Evolutionary conservation across 176 grass and related monocot species (phyloP), one percentile per base, ranked within the genome.

Genomic region (Paspalum notatum): DNA sequence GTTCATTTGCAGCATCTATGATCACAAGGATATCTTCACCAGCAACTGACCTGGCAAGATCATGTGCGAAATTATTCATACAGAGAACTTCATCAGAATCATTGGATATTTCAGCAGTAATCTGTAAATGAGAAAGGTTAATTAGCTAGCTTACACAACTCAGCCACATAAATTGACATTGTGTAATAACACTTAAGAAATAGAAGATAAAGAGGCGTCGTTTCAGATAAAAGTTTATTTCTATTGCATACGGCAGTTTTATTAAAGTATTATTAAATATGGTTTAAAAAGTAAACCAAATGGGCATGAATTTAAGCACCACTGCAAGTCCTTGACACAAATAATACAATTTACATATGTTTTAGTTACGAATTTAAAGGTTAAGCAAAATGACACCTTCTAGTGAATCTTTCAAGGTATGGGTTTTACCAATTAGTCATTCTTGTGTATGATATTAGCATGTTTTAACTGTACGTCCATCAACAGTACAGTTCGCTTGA

Each of bases 1-100:
- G 53, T 41, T 40, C 66, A 52, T 79, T 89, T 64, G 58, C 24
- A 51, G 72, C 53, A 74, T 92, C 82, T 51, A 92, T 67, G 71
- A 89, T 78, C 37, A 70, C 71, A 74, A 88, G 65, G 27, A 92
- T 79, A 76, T 92, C 82, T 82, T 92, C 86, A 75, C 86, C 72
- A 52, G 72, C 83, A 86, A 92, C 73, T 51, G 83, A 92, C 55
- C 90, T 92, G 78, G 86, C 86, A 62, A 92, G 90, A 79, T 89
- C 82, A 41, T 92, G 78, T 48, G 87, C 82, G 40, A 89, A 83
- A 65, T 83, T 71, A 83, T 89, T 68, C 90, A 89, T 85, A 25
- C 22, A 44, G 61, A 91, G 85, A 21, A 77, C 75, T 80, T 86
- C 81, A 52, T 83, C 79, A 63, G 72, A 77, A 61, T 52, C 8